Base-by-base conservation (phyloP, 805 yeast species). In the Vanderwaltozyma verrucispora region DNA sequence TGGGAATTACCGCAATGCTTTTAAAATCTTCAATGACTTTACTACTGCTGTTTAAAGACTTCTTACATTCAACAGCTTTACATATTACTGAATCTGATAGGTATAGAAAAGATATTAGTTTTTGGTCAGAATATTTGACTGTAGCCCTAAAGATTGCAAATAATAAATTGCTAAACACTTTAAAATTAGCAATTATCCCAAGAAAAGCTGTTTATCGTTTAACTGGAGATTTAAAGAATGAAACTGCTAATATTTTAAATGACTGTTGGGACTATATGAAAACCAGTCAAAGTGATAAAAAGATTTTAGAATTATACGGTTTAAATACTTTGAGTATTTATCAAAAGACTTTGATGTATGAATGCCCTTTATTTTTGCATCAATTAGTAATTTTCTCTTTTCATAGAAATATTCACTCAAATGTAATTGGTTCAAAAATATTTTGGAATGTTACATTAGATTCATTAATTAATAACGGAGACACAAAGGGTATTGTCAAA, bases 241-340 rank as follows among this genome's bases (percentile, higher is more conserved):
- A 7, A 12, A 15, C 28, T 4, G 16, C 23, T 7, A 23, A 3
- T 11, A 29, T 29, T 6, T 12, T 35, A 4, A 6, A 10, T 2
- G 37, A 35, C 12, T 68, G 75, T n/a, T 86, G 96, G 96, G 78
- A 77, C 43, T 62, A 71, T 11, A 64, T 86, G 35, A 92, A 86
- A 15, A 70, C 77, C 74, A 73, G 72, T 11, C 69, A 77, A 3
- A 56, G 70, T 18, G 67, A 68, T 15, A 77, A 72, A 23, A 81
- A 76, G 45, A 51, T 62, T 21, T 59, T 51, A 52, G 36, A 35
- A 3, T 60, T 84, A 43, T 84, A 80, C 60, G 79, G 77, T 35
- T 53, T 84, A 32, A 66, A 64, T 30, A 66, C 66, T 46, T 72
- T 77, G 44, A 83, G 88, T 29, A 87, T 88, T 0, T 75, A 69